Base-by-base conservation (phyloP, 768 basidiomycete species). In the Boletus speciosus region DNA sequence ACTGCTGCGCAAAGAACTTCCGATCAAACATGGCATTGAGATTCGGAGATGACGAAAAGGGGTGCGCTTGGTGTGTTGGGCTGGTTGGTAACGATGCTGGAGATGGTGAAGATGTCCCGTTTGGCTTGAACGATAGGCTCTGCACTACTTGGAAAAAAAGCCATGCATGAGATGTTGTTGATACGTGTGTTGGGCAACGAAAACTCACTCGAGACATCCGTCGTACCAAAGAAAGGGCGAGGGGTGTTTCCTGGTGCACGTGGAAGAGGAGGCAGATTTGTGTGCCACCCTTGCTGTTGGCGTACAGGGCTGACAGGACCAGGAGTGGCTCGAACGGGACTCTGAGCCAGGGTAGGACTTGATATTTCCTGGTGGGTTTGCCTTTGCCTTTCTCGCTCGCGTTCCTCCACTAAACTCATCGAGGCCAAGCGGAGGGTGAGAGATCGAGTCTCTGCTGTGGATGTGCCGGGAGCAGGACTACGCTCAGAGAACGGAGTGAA, bases 381-480 rank as follows among this genome's bases (percentile, higher is more conserved):
- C 37, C 19, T 42, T 27, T 66, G 41, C 32, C 42, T 59, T 16
- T 60, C 60, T 29, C 55, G 56, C 29, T 59, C 57, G 31, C 54
- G 61, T 21, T 66, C 66, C 37, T 62, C 65, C 19, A 46, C 48
- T 23, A 72, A 49, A 15, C 61, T 54, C 39, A 66, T 58, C 6
- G 69, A 57, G 27, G 72, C 72, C 49, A 73, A 60, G 46, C 71
- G 73, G 19, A 70, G 62, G 3, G 73, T 70, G 42, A 70, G 61
- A 16, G 67, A 71, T 54, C 52, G 68, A 15, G 58, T 60, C 35
- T 56, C 61, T 32, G 48, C 32, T 7, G 34, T 11, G n/a, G 58
- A 14, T 42, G 57, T 35, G n/a, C 44, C 25, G 35, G 39, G 31
- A 41, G 34, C 15, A 14, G 57, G 40, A 40, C 38, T 46, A 21